Base-by-base conservation (phyloP, 306 rosid species). In the Lithocarpus polystachyus region DNA sequence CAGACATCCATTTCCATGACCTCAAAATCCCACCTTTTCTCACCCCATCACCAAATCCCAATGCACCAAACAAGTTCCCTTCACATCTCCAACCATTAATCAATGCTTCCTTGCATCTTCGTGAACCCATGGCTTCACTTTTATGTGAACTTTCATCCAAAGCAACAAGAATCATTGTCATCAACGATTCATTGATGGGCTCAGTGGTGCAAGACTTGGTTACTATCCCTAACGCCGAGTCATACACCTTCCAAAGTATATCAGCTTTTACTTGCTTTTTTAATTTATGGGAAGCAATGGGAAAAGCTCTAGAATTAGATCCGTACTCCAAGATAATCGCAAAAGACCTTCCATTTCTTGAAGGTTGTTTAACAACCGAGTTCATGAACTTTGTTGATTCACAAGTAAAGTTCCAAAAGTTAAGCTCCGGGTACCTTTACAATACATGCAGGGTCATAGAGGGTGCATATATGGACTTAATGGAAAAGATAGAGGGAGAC, bases 181-280 rank as follows among this genome's bases (percentile, higher is more conserved):
- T 92, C 78, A 81, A 90, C 33, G 97, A 92, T 79, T 88, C 93
- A 3, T 26, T 92, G 18, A 86, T 90, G 94, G 88, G 87, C 0
- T 88, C 79, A 4, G 84, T 88, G 0, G 82, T 87, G 7, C 90
- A 90, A 79, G 95, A 85, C 26, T 80, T 81, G 4, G 62, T 35
- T 2, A 45, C 79, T 1, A 73, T 90, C 1, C 53, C 85, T 33
- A 90, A 92, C 6, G 76, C 84, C 0, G 92, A 92, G 82, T 81
- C 78, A 53, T 90, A 90, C 75, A 85, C 82, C 40, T 90, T 89
- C 78, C 93, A 89, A 20, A 75, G 88, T 17, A 88, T 90, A n/a
- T 90, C 93, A 1, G 94, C 91, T 62, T 90, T 92, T 22, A 53
- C 90, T 14, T 33, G 78, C 67, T 84, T 88, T 48, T 33, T 84